Evolutionary conservation across 306 rosid genomes (phyloP).

Genomic region (Coriaria nepalensis): DNA sequence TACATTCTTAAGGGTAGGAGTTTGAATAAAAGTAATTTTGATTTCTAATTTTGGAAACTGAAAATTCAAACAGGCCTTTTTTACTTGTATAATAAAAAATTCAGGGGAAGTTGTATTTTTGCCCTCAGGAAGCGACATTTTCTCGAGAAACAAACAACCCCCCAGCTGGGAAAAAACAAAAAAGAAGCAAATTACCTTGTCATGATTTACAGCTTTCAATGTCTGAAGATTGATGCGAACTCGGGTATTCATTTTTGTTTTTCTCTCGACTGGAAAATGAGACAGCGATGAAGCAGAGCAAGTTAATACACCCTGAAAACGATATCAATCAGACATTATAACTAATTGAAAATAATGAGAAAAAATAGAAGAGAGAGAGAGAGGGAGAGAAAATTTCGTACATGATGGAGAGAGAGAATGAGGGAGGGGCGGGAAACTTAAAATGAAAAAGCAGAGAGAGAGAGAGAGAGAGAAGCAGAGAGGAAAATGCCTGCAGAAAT

Average conservation of each 20-base stretch:
- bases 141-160: slow-evolving; percentile 19
- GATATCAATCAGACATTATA: not conserved
- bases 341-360: slow-evolving; percentile 3
- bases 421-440: slow-evolving; percentile 54
- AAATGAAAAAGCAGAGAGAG: slow-evolving; percentile 14
- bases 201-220: slow-evolving; percentile 37
- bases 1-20: too few species aligned
- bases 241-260: slow-evolving; percentile 54
- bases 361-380: slow-evolving; percentile 10
- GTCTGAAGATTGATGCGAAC: slow-evolving; percentile 48
- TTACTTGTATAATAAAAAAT: too few species aligned
- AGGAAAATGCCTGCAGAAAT: slow-evolving; percentile 23
- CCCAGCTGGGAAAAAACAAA: slow-evolving; percentile 3
- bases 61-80: too few species aligned
- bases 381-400: slow-evolving; percentile 20
- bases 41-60: too few species aligned
- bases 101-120: too few species aligned
- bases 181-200: slow-evolving; percentile 31
- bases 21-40: too few species aligned
- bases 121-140: slow-evolving; percentile 1
- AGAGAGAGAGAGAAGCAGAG: slow-evolving; percentile 21
- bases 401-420: slow-evolving; percentile 10
- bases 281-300: slow-evolving; percentile 18
- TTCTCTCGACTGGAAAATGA: slow-evolving; percentile 22
- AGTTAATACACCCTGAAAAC: slow-evolving; percentile 19